Percentiles rank a stretch among this genome's conserved stretches.
These are phyloP conservation scores for Cardamine occulta DNA, from an alignment of 345 rosid genomes.

Conservation along the genomic window DNA sequence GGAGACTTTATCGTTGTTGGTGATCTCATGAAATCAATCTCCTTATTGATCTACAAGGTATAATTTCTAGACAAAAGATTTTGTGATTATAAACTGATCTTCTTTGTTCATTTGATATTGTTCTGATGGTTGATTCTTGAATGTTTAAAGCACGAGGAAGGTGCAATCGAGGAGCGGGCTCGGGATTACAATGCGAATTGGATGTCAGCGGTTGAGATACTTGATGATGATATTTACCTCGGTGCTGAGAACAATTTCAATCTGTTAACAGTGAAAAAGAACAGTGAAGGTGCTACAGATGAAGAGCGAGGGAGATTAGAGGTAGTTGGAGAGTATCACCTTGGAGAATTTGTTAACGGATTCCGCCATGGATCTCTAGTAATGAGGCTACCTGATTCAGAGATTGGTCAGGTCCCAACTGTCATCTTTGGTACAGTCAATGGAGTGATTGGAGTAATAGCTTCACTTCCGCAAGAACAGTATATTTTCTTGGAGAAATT, in stretches of 20 bases:
- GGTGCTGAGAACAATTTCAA: conserved; percentile 94
- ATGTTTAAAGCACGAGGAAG: conserved; percentile 80
- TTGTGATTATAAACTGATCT: conserved; percentile 10
- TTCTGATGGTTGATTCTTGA: conserved; percentile 24
- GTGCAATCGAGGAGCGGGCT: conserved; percentile 94
- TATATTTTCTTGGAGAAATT: conserved; percentile 79
- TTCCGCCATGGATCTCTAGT: conserved; percentile 94
- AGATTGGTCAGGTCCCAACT: conserved; percentile 91
- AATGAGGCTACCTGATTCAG: conserved; percentile 94
- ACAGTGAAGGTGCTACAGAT: conserved; percentile 97
- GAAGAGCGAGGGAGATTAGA: conserved; percentile 94
- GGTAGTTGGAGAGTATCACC: conserved; percentile 94
- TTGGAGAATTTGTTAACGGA: conserved; percentile 92
- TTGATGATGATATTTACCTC: conserved; percentile 87
- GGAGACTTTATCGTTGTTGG: conserved; percentile 99
- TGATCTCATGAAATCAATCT: conserved; percentile 96
- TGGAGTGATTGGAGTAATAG: conserved; percentile 93
- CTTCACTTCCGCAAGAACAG: conserved; percentile 89
- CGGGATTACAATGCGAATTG: conserved; percentile 94
- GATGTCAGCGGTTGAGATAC: conserved; percentile 99
- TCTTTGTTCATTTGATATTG: background rate
- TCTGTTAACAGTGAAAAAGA: conserved; percentile 83
- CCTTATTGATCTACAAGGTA: conserved; percentile 89
- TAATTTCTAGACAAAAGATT: background rate
- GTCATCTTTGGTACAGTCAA: conserved; percentile 88